These are phyloP conservation scores for Capillidium rhysosporum DNA, from an alignment of 371 early-diverging fungal genomes.

Conservation along the genomic window DNA sequence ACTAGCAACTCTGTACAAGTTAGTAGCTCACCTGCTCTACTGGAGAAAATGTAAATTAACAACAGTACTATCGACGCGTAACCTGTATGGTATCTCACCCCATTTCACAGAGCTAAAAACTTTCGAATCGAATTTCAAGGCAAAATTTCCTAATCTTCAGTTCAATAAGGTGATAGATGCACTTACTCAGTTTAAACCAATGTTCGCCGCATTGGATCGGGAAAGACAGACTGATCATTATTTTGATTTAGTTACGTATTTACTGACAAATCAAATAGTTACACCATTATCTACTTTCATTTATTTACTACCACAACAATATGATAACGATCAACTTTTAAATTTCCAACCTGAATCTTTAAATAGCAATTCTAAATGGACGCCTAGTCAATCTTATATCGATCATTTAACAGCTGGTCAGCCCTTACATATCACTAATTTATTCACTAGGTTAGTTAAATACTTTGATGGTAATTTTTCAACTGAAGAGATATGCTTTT, in stretches of 20 bases:
- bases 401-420: too few species aligned
- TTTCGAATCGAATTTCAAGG: conserved; percentile 21
- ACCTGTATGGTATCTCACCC: conserved; percentile 62
- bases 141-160: neutral
- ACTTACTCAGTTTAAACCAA: neutral
- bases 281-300: conserved; percentile 72
- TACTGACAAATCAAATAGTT: conserved; percentile 56
- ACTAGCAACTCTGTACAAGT: conserved; percentile 65
- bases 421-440: too few species aligned
- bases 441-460: conserved; percentile 12
- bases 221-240: conserved; percentile 39
- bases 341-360: too few species aligned
- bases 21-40: conserved; percentile 76
- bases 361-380: too few species aligned
- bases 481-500: conserved; percentile 62
- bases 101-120: conserved; percentile 22
- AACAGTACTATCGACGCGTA: conserved; percentile 50
- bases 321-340: conserved; percentile 3
- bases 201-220: conserved; percentile 12
- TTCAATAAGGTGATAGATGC: conserved; percentile 19
- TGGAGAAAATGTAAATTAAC: conserved; percentile 80
- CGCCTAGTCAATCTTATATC: too few species aligned
- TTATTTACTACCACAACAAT: conserved; percentile 32
- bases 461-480: conserved; percentile 66
- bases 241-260: conserved; percentile 55